Evolutionary conservation across 1,139 yeast species (phyloP).

Genomic region (Geotrichum fermentans): DNA sequence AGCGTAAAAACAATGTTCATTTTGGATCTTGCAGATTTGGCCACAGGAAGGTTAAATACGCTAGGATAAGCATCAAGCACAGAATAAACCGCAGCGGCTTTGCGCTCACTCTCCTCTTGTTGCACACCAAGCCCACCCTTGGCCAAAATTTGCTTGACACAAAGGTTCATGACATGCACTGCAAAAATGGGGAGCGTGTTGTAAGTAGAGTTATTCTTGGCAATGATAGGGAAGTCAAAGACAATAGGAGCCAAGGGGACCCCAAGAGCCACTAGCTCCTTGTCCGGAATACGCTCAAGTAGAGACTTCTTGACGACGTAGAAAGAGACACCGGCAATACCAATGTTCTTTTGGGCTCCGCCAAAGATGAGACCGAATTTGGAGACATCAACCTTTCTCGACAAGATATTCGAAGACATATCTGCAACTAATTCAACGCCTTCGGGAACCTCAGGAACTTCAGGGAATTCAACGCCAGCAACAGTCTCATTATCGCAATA

Average conservation of each 20-base stretch:
- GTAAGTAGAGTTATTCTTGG: slow-evolving; percentile 84
- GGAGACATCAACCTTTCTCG: slow-evolving; percentile 72
- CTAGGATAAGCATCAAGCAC: slow-evolving; percentile 62
- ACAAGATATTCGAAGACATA: slow-evolving; percentile 87
- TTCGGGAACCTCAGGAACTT: slow-evolving; percentile 49
- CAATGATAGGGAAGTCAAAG: slow-evolving; percentile 79
- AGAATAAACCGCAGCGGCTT: slow-evolving; percentile 58
- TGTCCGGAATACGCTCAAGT: slow-evolving; percentile 62
- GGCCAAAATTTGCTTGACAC: slow-evolving; percentile 54
- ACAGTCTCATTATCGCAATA: slow-evolving; percentile 96
- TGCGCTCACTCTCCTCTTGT: slow-evolving; percentile 52
- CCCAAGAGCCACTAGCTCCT: slow-evolving; percentile 51
- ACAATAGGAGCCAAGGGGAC: slow-evolving; percentile 84
- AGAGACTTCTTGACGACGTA: slow-evolving; percentile 81
- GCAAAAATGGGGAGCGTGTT: slow-evolving; percentile 94
- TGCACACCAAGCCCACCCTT: slow-evolving; percentile 61
- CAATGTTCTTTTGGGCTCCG: slow-evolving; percentile 98
- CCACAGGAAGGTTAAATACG: slow-evolving; percentile 64
- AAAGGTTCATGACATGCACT: slow-evolving; percentile 76
- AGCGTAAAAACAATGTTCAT: slow-evolving; percentile 93
- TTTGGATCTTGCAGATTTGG: slow-evolving; percentile 58
- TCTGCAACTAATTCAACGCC: slow-evolving; percentile 85
- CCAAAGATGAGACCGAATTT: slow-evolving; percentile 74
- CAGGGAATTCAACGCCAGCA: slow-evolving; percentile 80
- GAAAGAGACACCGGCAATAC: slow-evolving; percentile 89